These are phyloP conservation scores for Phlebopus sp. DNA, from an alignment of 1,284 basidiomycete genomes.

Conservation along the genomic window DNA sequence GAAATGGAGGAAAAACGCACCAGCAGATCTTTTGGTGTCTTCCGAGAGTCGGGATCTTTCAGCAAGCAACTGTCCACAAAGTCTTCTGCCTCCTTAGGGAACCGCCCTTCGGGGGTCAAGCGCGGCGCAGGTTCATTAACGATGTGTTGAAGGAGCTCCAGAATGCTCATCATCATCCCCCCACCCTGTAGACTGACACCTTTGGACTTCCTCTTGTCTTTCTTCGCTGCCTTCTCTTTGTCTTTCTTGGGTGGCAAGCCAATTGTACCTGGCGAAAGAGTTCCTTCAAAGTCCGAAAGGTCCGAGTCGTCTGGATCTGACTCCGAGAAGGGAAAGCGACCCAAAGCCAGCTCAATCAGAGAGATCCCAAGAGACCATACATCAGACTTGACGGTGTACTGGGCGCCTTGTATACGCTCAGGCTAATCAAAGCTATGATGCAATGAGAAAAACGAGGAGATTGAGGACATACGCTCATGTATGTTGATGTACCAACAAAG, in stretches of 20 bases:
- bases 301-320: constrained; percentile 63
- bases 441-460: constrained; percentile 4
- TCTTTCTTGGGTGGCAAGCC: constrained; percentile 33
- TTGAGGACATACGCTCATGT: constrained; percentile 87
- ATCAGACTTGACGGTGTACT: constrained; percentile 97
- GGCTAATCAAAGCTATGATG: constrained; percentile 54
- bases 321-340: constrained; percentile 90
- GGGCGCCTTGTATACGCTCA: constrained; percentile 96
- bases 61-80: constrained; percentile 83
- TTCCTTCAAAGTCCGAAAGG: constrained; percentile 67
- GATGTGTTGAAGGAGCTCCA: constrained; percentile 96
- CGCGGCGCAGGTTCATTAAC: constrained; percentile 93
- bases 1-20: constrained; percentile 41
- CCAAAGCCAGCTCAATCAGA: constrained; percentile 89
- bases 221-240: constrained; percentile 40
- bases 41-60: constrained; percentile 77
- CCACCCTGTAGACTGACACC: constrained; percentile 89
- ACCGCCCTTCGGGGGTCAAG: constrained; percentile 68
- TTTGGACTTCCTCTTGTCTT: constrained; percentile 65
- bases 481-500: constrained; percentile 97
- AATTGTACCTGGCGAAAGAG: constrained; percentile 56
- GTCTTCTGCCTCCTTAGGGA: constrained; percentile 66
- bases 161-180: constrained; percentile 93
- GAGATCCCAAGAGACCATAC: constrained; percentile 97
- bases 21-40: constrained; percentile 79